Base-by-base conservation (phyloP, 2,329 filamentous ascomycete genomes). In the Sclerotinia trifoliorum region DNA sequence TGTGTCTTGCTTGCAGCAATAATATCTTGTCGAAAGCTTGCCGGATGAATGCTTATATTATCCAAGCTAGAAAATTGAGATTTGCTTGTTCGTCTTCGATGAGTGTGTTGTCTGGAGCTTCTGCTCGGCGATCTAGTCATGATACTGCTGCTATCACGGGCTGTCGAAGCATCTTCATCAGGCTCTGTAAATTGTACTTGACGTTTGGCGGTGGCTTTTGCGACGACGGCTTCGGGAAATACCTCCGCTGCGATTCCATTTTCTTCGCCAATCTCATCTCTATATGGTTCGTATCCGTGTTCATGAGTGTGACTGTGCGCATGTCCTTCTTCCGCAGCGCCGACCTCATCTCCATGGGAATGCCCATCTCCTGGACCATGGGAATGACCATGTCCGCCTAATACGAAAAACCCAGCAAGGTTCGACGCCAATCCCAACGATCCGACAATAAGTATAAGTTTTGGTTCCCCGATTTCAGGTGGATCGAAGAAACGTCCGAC, bases 401-500 rank as follows among this genome's bases (percentile, higher is more conserved):
- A 92, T 44, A 99, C 88, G 68, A 94, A 86, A 71, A 99, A 89
- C 2, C 95, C 95, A 61, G 94, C 82, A 26, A 98, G 85, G 77
- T 99, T 99, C 44, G 94, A 97, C 10, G 88, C 84, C 19, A 99
- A 85, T 64, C 95, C 95, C 69, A 92, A 85, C 71, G 86, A 93
- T 52, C 95, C 95, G 64, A 99, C 95, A 71, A 95, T 89, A 69
- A 97, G 87, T 73, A 99, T 93, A 49, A 99, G 84, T 74, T 90
- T 86, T 1, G 95, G 94, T 75, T 96, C 92, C 63, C 84, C 84
- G 76, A 99, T 94, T 77, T 91, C 88, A 75, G 94, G 94, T 10
- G 94, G 93, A 75, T 98, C 93, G 77, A 98, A 85, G 74, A 99
- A 91, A 76, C 95, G 90, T 75, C 94, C 93, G 70, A 97, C 86